Conservation (phyloP, 1,139 yeast species). For the Nematodospora anomalae region DNA sequence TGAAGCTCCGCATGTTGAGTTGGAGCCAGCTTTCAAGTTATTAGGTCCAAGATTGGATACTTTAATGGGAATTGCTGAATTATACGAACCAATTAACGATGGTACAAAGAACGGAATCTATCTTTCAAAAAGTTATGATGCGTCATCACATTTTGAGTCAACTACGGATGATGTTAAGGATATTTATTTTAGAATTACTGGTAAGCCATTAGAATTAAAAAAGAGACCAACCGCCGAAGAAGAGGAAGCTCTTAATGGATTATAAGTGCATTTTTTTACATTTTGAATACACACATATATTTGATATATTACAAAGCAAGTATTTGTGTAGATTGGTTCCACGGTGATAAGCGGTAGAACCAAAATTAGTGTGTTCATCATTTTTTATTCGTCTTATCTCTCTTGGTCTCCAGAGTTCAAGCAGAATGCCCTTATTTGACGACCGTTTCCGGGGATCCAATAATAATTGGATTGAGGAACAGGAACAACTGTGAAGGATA, state of each 20-base stretch:
- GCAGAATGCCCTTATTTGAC: constrained; percentile 15
- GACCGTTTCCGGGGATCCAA: constrained; percentile 41
- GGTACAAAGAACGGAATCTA: constrained; percentile 79
- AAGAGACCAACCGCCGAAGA: constrained; percentile 67
- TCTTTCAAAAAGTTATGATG: constrained; percentile 87
- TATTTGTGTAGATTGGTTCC: too few relatives aligned
- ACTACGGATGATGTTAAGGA: constrained; percentile 97
- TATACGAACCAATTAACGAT: constrained; percentile 83
- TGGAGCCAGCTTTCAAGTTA: constrained; percentile 91
- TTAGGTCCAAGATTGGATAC: constrained; percentile 79
- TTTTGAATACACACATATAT: constrained; percentile 1
- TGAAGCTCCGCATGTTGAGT: constrained; percentile 86
- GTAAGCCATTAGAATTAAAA: constrained; percentile 85
- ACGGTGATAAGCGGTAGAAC: too few relatives aligned
- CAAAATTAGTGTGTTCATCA: too few relatives aligned
- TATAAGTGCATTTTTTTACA: constrained; percentile 11
- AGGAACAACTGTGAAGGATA: constrained; percentile 62
- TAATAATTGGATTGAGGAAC: constrained; percentile 55
- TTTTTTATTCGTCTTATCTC: neutral
- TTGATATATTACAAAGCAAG: too few relatives aligned
- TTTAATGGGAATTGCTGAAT: constrained; percentile 93
- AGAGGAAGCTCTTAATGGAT: constrained; percentile 44
- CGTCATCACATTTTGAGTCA: constrained; percentile 92
- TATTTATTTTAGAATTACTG: constrained; percentile 86
- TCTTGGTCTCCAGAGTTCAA: too few relatives aligned